phyloP scores from a whole-genome alignment of 306 rosid genomes.

The Castanospermum australe region DNA sequence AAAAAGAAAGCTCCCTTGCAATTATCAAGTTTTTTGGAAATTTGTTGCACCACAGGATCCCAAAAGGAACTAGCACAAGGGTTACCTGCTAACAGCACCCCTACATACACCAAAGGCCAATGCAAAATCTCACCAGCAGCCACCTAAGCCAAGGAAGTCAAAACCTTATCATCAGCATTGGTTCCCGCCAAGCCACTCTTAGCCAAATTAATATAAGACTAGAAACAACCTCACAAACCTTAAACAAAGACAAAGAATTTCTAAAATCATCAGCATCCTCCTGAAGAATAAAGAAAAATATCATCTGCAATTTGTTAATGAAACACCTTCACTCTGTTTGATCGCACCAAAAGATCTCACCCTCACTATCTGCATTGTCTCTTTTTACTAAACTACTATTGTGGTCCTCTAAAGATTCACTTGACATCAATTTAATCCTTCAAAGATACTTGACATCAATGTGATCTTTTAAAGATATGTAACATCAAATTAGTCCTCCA shows the following conservation, averaged over 20 bases:
- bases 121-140: neutral
- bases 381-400: too few relatives aligned
- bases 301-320: neutral
- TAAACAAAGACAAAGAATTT: neutral
- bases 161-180: neutral
- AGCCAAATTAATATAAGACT: neutral
- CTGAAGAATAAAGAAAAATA: neutral
- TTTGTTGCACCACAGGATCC: neutral
- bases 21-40: neutral
- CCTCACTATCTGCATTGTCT: neutral
- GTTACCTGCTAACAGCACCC: neutral
- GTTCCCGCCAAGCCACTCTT: neutral
- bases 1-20: neutral
- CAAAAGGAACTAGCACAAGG: neutral
- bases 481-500: too few relatives aligned
- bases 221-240: neutral
- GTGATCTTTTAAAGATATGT: too few relatives aligned
- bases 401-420: too few relatives aligned
- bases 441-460: too few relatives aligned
- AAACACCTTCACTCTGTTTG: neutral
- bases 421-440: too few relatives aligned
- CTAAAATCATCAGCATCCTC: neutral
- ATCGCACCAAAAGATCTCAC: neutral
- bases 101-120: neutral
- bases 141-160: neutral